phyloP scores from a whole-genome alignment of 345 rosid genomes.

The Barbarea vulgaris region DNA sequence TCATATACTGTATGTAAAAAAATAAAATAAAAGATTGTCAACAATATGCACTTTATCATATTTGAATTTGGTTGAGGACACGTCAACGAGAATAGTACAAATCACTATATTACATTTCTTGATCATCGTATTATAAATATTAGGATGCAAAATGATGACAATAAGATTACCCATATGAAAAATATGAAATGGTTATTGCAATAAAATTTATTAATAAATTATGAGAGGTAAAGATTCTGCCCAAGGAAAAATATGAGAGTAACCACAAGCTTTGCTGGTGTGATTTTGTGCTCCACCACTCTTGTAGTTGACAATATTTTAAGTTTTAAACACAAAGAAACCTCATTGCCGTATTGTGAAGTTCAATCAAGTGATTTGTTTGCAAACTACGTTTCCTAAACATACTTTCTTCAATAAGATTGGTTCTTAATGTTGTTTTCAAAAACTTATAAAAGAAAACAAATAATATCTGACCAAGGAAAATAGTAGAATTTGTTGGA shows the following conservation, averaged over 20 bases:
- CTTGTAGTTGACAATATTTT: conserved; percentile 2
- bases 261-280: neutral
- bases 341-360: neutral
- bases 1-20: neutral
- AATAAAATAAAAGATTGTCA: neutral
- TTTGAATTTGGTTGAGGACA: neutral
- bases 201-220: neutral
- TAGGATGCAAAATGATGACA: neutral
- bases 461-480: neutral
- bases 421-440: neutral
- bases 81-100: neutral
- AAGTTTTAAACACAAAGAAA: neutral
- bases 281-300: conserved; percentile 31
- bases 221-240: neutral
- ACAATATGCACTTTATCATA: neutral
- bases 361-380: neutral
- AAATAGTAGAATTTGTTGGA: neutral
- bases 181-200: neutral
- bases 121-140: neutral
- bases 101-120: neutral
- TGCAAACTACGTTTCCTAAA: neutral
- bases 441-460: neutral
- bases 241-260: neutral
- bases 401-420: neutral
- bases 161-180: neutral